A percentile compares a stretch with the other conserved stretches of the same genome.
phyloP scores from a whole-genome alignment of 345 rosid species.

The Linum usitatissimum region DNA sequence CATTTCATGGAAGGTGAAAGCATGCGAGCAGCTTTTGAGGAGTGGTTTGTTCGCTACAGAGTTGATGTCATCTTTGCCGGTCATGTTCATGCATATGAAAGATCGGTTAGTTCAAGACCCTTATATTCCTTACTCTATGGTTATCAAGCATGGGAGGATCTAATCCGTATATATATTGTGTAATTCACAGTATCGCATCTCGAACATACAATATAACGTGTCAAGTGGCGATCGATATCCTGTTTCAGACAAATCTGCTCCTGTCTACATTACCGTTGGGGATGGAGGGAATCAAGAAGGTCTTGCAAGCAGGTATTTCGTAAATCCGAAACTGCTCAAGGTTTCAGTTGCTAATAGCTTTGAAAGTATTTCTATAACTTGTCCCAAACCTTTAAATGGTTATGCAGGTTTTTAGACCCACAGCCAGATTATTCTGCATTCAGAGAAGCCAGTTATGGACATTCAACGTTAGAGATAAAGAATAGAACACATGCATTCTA shows the following conservation, averaged over 20 bases:
- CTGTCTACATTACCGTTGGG: slow-evolving; percentile 81
- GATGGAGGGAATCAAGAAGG: slow-evolving; percentile 98
- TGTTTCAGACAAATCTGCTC: slow-evolving; percentile 64
- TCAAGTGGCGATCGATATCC: slow-evolving; percentile 61
- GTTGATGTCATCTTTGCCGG: slow-evolving; percentile 89
- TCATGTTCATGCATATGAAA: slow-evolving; percentile 97
- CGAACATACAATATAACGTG: slow-evolving; percentile 61
- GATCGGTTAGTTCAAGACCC: slow-evolving; percentile 47
- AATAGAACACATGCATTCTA: slow-evolving; percentile 84
- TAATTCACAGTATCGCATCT: slow-evolving; percentile 57
- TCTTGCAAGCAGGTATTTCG: slow-evolving; percentile 58
- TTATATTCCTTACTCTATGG: neutral
- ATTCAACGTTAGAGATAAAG: slow-evolving; percentile 68
- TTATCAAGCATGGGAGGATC: neutral
- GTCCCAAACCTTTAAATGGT: neutral
- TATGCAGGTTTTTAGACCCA: slow-evolving; percentile 63
- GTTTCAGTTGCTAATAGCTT: neutral
- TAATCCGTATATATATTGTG: slow-evolving; percentile 1
- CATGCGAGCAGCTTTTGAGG: slow-evolving; percentile 71
- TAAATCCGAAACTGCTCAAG: slow-evolving; percentile 1
- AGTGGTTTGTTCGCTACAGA: slow-evolving; percentile 54
- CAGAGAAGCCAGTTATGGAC: slow-evolving; percentile 92
- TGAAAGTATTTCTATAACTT: neutral
- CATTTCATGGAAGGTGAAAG: slow-evolving; percentile 97
- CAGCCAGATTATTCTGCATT: slow-evolving; percentile 93